A percentile compares a stretch with the other conserved stretches of the same genome.
Evolutionary conservation across 192 early-diverging fungal genomes (phyloP).

Genomic region (Pecoramyces ruminantium): DNA sequence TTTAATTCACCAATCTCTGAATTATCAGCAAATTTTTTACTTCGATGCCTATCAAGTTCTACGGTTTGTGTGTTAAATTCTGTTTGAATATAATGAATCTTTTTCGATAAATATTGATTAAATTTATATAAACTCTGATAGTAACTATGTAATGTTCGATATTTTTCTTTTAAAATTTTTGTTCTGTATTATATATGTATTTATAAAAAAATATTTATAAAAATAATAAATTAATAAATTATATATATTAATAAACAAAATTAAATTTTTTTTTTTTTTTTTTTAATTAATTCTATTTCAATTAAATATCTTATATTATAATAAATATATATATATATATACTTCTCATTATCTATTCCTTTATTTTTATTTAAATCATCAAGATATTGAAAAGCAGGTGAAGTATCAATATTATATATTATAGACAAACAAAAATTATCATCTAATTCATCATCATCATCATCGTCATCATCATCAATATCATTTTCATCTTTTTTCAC

Average conservation of each 20-base stretch:
- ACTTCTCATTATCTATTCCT: not conserved
- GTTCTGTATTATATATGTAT: not conserved
- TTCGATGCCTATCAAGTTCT: slow-evolving; percentile 28
- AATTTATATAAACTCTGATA: not conserved
- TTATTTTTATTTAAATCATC: not conserved
- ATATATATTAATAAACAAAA: no score
- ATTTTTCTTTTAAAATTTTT: not conserved
- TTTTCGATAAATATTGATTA: slow-evolving; percentile 20
- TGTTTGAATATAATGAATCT: slow-evolving; percentile 14
- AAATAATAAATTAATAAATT: no score
- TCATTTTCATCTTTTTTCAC: not conserved
- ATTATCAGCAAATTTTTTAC: slow-evolving; percentile 27
- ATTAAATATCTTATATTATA: no score
- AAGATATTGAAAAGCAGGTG: not conserved
- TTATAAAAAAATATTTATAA: no score
- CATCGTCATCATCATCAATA: not conserved
- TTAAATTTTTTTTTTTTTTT: no score
- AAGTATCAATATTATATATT: not conserved
- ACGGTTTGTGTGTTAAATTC: slow-evolving; percentile 29
- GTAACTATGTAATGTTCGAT: not conserved
- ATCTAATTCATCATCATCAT: not conserved
- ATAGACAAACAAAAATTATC: not conserved
- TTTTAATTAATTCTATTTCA: no score
- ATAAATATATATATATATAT: no score
- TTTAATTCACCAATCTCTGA: slow-evolving; percentile 39